These are phyloP conservation scores for Phoma sp. DNA, from an alignment of 2,329 filamentous ascomycete genomes.

Conservation along the genomic window DNA sequence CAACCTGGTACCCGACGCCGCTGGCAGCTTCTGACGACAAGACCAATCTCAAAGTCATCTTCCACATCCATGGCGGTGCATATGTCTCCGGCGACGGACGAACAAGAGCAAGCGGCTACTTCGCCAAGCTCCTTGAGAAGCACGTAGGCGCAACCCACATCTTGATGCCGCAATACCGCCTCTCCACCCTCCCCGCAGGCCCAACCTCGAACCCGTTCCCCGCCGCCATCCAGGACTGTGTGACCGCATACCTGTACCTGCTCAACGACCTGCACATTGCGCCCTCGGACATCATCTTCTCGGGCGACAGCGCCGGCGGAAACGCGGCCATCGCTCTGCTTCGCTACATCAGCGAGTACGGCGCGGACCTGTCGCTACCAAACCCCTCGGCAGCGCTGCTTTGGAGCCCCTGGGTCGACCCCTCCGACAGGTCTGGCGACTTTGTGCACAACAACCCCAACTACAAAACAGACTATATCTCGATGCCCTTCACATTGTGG, in stretches of 20 bases:
- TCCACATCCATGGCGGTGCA: conserved; percentile 61
- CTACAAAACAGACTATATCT: conserved; percentile 53
- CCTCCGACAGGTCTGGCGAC: conserved; percentile 36
- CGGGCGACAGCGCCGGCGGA: conserved; percentile 60
- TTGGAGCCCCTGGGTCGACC: conserved; percentile 56
- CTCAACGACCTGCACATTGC: conserved; percentile 51
- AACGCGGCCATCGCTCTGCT: conserved; percentile 57
- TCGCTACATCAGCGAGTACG: conserved; percentile 56
- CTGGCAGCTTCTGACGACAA: conserved; percentile 21
- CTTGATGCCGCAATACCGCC: conserved; percentile 58
- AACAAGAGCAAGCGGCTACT: conserved; percentile 41
- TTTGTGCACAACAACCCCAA: conserved; percentile 43
- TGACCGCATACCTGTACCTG: conserved; percentile 58
- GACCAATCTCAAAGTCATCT: conserved; percentile 44
- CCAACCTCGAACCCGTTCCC: conserved; percentile 56
- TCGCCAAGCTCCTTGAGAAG: conserved; percentile 43
- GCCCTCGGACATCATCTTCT: conserved; percentile 52
- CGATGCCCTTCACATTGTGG: conserved; percentile 51
- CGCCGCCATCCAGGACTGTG: conserved; percentile 58
- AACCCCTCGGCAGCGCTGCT: conserved; percentile 50
- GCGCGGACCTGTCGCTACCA: conserved; percentile 41
- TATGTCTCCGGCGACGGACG: conserved; percentile 56
- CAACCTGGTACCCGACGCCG: conserved; percentile 53
- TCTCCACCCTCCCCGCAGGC: conserved; percentile 50
- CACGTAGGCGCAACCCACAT: conserved; percentile 50